phyloP scores from a whole-genome alignment of 495 filamentous ascomycete species.

The Aspergillus kassunensis region DNA sequence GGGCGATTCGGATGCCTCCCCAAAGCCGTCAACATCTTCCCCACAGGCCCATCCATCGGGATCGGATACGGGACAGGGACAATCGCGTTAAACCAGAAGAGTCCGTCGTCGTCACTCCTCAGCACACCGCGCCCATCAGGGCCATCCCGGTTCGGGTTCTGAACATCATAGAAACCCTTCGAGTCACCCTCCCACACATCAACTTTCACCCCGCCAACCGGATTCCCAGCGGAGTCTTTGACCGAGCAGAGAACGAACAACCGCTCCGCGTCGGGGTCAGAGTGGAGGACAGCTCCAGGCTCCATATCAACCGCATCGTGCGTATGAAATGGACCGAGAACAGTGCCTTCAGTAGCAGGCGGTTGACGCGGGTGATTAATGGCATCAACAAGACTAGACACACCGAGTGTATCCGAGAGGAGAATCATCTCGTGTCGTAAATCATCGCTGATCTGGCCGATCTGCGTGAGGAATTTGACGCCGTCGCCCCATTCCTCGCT shows the following conservation, averaged over 20 bases:
- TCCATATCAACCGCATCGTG: conserved; percentile 63
- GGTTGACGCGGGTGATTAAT: conserved; percentile 67
- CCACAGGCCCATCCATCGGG: conserved; percentile 76
- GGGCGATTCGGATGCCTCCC: conserved; percentile 69
- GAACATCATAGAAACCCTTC: conserved; percentile 76
- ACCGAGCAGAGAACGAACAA: conserved; percentile 68
- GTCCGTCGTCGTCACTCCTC: not conserved
- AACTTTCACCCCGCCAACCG: conserved; percentile 61
- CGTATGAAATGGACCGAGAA: conserved; percentile 82
- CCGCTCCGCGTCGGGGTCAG: conserved; percentile 42
- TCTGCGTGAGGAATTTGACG: conserved; percentile 55
- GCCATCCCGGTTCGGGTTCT: conserved; percentile 52
- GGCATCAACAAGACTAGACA: conserved; percentile 68
- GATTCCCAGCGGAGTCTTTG: conserved; percentile 56
- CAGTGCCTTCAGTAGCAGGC: conserved; percentile 66
- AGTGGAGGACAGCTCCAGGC: conserved; percentile 58
- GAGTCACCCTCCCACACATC: conserved; percentile 85
- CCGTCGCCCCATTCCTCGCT: conserved; percentile 65
- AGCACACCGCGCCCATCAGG: conserved; percentile 2
- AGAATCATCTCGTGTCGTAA: conserved; percentile 78
- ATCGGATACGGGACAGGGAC: conserved; percentile 78
- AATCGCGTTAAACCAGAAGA: conserved; percentile 75
- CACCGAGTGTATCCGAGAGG: conserved; percentile 74
- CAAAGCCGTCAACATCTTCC: conserved; percentile 60
- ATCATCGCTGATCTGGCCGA: conserved; percentile 61